Base-by-base conservation (phyloP, 805 yeast genomes). In the Ogataea naganishii region DNA sequence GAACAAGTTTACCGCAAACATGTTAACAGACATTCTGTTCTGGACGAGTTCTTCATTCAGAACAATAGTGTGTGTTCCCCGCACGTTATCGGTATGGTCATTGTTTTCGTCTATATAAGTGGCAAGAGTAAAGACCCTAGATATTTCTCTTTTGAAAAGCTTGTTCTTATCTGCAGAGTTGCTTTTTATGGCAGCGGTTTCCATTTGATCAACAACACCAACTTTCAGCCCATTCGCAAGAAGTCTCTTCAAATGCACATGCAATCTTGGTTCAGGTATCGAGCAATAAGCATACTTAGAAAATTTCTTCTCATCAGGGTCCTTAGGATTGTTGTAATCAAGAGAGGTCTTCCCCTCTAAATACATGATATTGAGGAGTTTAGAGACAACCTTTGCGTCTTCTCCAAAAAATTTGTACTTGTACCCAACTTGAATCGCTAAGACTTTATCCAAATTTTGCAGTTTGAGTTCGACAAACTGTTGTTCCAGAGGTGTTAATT, bases 361-460 rank as follows among this genome's bases (percentile, higher is more conserved):
- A 14, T 80, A 60, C 73, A 75, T 76, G 24, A 83, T 80, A 36
- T 80, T 75, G 20, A 86, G 53, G 9, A 79, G 64, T 27, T 64
- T 58, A 9, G 94, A 67, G 0, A 79, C 95, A 4, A 60, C 57
- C 10, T 62, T 64, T 0, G 97, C 96, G 55, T 89, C 96, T 32
- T 75, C 67, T 1, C 94, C 95, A 49, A 73, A 84, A 37, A 88
- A 77, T 46, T 82, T 83, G 57, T 75, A 92, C 52, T 85, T 86
- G 58, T 89, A 92, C 0, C 98, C 98, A 3, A 83, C 94, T 49
- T 92, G 92, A 16, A 89, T 66, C 0, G 92, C 76, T 7, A 92
- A 58, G 2, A 92, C 41, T 30, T 82, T 82, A 40, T 84, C 95
- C 30, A 47, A 47, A 47, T 89, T 58, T 2, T 53, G 44, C 5